A percentile compares a stretch with the other conserved stretches of the same genome.
phyloP scores from a whole-genome alignment of 73 alveolate species.

The Stentor roeselii region DNA sequence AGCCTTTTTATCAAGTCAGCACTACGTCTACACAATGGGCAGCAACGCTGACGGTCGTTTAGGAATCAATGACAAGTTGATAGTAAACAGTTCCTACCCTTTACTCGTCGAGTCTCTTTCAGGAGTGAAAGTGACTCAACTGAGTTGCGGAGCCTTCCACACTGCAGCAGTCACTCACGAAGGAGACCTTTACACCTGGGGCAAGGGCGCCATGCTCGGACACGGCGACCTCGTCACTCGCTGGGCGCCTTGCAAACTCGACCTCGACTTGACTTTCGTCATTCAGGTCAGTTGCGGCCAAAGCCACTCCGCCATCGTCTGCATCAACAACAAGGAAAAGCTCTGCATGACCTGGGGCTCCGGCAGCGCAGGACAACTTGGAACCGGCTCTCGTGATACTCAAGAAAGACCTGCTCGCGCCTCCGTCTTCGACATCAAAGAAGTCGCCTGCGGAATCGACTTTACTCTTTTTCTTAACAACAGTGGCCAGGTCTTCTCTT shows the following conservation, averaged over 20 bases:
- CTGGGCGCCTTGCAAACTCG: conserved; percentile 89
- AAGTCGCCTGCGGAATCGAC: conserved; percentile 93
- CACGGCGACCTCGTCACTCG: conserved; percentile 76
- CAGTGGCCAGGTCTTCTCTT: conserved; percentile 79
- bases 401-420: conserved; percentile 66
- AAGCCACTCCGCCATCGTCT: conserved; percentile 89
- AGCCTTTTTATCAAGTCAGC: conserved; percentile 38
- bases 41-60: conserved; percentile 35
- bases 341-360: conserved; percentile 97
- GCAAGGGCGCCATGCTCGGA: conserved; percentile 99
- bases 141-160: conserved; percentile 97
- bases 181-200: conserved; percentile 97
- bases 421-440: conserved; percentile 46
- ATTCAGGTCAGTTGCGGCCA: conserved; percentile 79
- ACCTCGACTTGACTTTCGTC: conserved; percentile 79
- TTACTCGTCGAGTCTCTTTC: conserved; percentile 73
- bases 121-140: conserved; percentile 81
- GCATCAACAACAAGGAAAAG: conserved; percentile 82
- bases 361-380: conserved; percentile 93
- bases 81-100: neutral
- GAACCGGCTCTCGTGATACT: conserved; percentile 81
- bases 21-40: conserved; percentile 36
- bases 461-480: conserved; percentile 91
- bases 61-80: conserved; percentile 6
- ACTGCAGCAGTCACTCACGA: conserved; percentile 90